Evolutionary conservation across 345 rosid species (phyloP), one percentile per base, ranked within the genome.

Genomic region (Acer negundo): DNA sequence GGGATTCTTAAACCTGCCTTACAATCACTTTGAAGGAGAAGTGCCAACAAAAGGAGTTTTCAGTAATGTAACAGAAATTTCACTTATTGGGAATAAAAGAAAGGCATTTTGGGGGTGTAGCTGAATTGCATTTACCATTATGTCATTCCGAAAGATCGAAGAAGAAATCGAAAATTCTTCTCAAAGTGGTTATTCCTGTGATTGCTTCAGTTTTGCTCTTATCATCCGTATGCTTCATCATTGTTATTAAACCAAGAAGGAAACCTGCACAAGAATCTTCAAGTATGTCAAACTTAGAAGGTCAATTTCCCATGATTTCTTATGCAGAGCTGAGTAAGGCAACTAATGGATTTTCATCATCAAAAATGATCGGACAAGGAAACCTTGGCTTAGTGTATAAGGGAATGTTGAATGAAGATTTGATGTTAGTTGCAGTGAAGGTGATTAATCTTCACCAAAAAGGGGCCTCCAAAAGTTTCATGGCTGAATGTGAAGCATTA

Each of bases 401-500:
- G 46, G 85, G 85, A 79, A 26, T n/a, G 49, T 73, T 86, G 11
- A 75, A 53, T 22, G 62, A 74, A 23, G 5, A 26, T 7, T 46
- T 62, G 63, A 67, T 0, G 11, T 24, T 23, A 10, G 69, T 81
- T 24, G 86, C 85, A 10, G 73, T 83, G 22, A 87, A 87, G 75
- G 87, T 88, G 58, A 7, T 90, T 40, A 82, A 90, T 51, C 81
- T 87, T 67, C 10, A 53, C 16, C 73, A 16, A 61, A 78, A 22
- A 72, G 87, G 86, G 69, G 93, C 87, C 26, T 73, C 42, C 3
- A 79, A 77, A 78, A 90, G 89, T 17, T 90, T 87, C 38, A 10
- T 85, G 20, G 85, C 87, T 15, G 90, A 88, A 77, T 87, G 89
- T 67, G 72, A 88, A 77, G 77, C 86, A 0, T 59, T 90, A 24